Conservation (phyloP, 2,329 filamentous ascomycete species). For the Colletotrichum cuscutae region DNA sequence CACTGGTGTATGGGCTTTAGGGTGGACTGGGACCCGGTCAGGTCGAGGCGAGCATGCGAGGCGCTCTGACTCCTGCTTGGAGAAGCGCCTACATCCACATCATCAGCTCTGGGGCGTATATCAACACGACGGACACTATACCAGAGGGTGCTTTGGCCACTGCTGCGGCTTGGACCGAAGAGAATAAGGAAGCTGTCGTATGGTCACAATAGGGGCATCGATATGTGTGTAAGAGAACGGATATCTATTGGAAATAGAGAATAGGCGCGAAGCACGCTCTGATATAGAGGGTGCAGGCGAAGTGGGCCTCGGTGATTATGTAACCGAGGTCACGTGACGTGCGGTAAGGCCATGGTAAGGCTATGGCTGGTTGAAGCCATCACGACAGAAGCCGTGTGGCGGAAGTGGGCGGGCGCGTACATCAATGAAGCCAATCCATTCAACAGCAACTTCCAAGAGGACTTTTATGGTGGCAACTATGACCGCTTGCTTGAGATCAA, state of each 20-base stretch:
- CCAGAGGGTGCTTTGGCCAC: neutral
- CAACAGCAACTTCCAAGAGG: slow-evolving; percentile 40
- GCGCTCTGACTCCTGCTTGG: slow-evolving; percentile 24
- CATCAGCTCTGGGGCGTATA: slow-evolving; percentile 10
- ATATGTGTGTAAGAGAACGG: no score
- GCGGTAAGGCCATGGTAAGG: no score
- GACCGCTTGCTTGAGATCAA: slow-evolving; percentile 41
- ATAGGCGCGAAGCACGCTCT: no score
- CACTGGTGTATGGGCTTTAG: neutral
- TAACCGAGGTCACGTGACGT: no score
- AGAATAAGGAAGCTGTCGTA: slow-evolving; percentile 22
- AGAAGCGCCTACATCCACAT: slow-evolving; percentile 23
- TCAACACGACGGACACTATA: neutral
- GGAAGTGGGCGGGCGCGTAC: slow-evolving; percentile 39
- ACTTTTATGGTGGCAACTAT: slow-evolving; percentile 44
- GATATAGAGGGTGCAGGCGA: no score
- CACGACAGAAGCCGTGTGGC: slow-evolving; percentile 25
- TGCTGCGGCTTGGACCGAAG: slow-evolving; percentile 18
- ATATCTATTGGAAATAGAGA: no score
- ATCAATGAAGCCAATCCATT: slow-evolving; percentile 53
- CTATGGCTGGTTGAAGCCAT: no score
- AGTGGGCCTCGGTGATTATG: no score
- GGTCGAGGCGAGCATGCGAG: slow-evolving; percentile 14
- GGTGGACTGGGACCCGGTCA: neutral
- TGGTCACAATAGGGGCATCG: no score